Base-by-base conservation (phyloP, 192 early-diverging fungal genomes). In the Umbelopsis sp. region DNA sequence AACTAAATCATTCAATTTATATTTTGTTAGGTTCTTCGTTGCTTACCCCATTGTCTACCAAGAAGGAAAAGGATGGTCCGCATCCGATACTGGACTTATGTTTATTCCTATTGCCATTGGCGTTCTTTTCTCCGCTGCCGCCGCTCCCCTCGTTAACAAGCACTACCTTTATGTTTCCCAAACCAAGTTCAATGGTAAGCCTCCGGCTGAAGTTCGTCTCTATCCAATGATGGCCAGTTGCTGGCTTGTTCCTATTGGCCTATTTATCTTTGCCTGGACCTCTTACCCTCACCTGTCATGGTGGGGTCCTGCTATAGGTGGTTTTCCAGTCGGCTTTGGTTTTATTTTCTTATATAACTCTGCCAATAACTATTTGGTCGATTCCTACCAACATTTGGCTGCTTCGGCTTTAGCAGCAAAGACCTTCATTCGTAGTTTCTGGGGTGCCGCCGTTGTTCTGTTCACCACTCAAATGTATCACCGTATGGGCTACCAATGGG, bases 71-170 rank as follows among this genome's bases (percentile, higher is more conserved):
- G 10, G 20, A 24, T 62, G 26, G 29, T 62, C 56, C 2, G 56
- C 56, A 5, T 62, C 56, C 4, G 34, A 62, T 26, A 62, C 56
- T 62, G 56, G 56, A 16, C 56, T 62, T 36, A 62, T 62, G 56
- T 62, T 62, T 17, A 62, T 62, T 62, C 56, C 56, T 22, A n/a
- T 62, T 36, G 56, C 56, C 25, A 62, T 62, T 62, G 56, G 56
- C 26, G 56, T 62, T 14, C 29, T 62, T 2, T 29, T 9, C 2
- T 62, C 56, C 0, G 56, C 56, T 26, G 56, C 34, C 26, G 26
- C 16, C 25, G 12, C 56, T 24, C 56, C 56, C 6, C 14, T 21
- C 22, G 22, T 62, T 36, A 62, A 62, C 56, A 62, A 62, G 34
- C 56, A 62, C 22, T 62, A 62, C 6, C 34, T 62, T 10, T 34